Evolutionary conservation across 2,329 filamentous ascomycete species (phyloP), one percentile per base, ranked within the genome.

Genomic region (Nemania diffusa): DNA sequence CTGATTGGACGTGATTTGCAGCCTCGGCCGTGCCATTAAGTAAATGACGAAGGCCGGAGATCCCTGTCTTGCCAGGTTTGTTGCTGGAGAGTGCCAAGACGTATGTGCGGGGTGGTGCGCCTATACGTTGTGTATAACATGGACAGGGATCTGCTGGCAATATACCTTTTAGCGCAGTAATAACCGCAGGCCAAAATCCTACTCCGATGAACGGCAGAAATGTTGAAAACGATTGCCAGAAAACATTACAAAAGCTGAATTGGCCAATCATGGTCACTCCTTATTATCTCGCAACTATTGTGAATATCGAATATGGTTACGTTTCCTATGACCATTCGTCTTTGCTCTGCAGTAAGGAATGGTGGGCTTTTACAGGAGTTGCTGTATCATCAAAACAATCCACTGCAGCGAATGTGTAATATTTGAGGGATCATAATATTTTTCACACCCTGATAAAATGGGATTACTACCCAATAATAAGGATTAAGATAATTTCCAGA

Each of bases 201-300:
- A 59, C 73, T 76, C 74, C 74, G 74, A 76, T 76, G 57, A 73
- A 71, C 74, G 74, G 74, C 72, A 71, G 48, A 58, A 37, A 50
- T 22, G 29, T 40, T 24, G 3, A 64, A 70, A 69, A 63, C 69
- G 29, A 72, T 72, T 70, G 67, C 65, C 58, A 71, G 70, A 71
- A 71, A 53, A 66, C 58, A 70, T 71, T 74, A 65, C 71, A 67
- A 71, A 70, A 52, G 40, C 68, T 56, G 64, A 66, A 65, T 68
- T 65, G 55, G 63, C 72, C 68, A 72, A 71, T 68, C 57, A 71
- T 24, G 46, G 52, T 20, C 37, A 44, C 42, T 9, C 62, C 65
- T 20, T 64, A 71, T 71, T 74, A 71, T 72, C 57, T 58, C 13
- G 44, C 27, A 48, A 29, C 27, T 5, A 42, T 58, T 48, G 34